Base-by-base conservation (phyloP, 176 grass and related monocot genomes). In the Cenchrus fungigraminus region DNA sequence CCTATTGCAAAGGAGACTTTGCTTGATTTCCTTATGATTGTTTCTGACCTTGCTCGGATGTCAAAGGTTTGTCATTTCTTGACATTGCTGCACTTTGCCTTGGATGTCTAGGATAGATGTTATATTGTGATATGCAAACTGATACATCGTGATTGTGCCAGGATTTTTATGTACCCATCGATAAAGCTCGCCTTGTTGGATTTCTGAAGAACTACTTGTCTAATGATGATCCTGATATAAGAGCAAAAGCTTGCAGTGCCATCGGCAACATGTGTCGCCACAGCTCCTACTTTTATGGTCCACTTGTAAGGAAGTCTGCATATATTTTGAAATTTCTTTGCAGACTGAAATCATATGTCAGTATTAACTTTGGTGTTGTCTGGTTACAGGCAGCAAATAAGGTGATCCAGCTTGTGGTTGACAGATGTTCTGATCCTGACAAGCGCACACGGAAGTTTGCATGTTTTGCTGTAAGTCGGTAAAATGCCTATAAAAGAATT, bases 1-100 rank as follows among this genome's bases (percentile, higher is more conserved):
- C 83, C 91, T 73, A 74, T 91, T 31, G 71, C 89, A 51, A 94
- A 87, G 74, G 93, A 95, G 50, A 89, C 81, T 72, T 83, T 95
- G 70, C 93, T 98, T 40, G 96, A 98, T 78, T 94, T 98, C 73
- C 89, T 98, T 60, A 98, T 98, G 96, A 98, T 95, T 77, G 47
- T 98, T 92, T 98, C 96, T 91, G 96, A 98, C 86, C 96, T 95
- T 83, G 93, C 93, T 37, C 90, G 96, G 53, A 98, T 98, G 96
- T 98, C 96, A 71, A 95, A 98, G 96, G 96, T 98, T 79, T 71
- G 84, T 47, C 62, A 59, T 84, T 84, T 63, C 16, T 47, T 63
- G 14, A 9, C 79, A 37, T 74, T 2, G 58, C 28, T 81, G 49
- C 42, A 57, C 50, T 60, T 85, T n/a, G 47, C 31, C 73, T 57